These are phyloP conservation scores for Fusarium sp. DNA, from an alignment of 2,329 filamentous ascomycete species.

Conservation along the genomic window DNA sequence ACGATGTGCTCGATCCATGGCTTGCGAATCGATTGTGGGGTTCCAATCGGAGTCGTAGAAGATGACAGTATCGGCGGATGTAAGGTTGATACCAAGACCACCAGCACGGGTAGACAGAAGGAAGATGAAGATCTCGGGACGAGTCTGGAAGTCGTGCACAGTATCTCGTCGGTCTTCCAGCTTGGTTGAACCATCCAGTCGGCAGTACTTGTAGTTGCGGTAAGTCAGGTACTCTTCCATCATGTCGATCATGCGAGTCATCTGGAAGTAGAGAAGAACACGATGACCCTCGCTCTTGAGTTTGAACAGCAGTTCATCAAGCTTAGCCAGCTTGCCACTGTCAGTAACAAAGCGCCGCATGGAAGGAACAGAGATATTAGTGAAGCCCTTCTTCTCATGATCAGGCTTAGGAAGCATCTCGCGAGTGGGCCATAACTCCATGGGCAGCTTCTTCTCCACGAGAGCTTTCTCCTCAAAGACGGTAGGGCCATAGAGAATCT, in stretches of 20 bases:
- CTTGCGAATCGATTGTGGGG: constrained; percentile 97
- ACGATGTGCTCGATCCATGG: constrained; percentile 98
- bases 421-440: constrained; percentile 69
- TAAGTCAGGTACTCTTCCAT: constrained; percentile 99
- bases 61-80: constrained; percentile 96
- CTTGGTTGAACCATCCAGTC: constrained; percentile 95
- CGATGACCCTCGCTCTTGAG: constrained; percentile 94
- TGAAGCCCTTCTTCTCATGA: constrained; percentile 85
- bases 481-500: constrained; percentile 75
- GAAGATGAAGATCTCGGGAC: constrained; percentile 96
- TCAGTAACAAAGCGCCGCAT: constrained; percentile 99
- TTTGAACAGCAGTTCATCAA: constrained; percentile 86
- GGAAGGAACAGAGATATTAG: constrained; percentile 90
- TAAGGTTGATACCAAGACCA: constrained; percentile 97
- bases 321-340: constrained; percentile 91
- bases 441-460: constrained; percentile 76
- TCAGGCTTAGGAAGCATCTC: constrained; percentile 80
- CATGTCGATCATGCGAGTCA: constrained; percentile 99
- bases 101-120: constrained; percentile 94
- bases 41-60: constrained; percentile 99
- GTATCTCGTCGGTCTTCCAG: constrained; percentile 96
- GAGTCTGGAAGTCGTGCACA: constrained; percentile 94
- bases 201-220: constrained; percentile 98
- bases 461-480: constrained; percentile 76
- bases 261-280: constrained; percentile 98